Base-by-base conservation (phyloP, 2,329 filamentous ascomycete genomes). In the Fusarium haematococcum region DNA sequence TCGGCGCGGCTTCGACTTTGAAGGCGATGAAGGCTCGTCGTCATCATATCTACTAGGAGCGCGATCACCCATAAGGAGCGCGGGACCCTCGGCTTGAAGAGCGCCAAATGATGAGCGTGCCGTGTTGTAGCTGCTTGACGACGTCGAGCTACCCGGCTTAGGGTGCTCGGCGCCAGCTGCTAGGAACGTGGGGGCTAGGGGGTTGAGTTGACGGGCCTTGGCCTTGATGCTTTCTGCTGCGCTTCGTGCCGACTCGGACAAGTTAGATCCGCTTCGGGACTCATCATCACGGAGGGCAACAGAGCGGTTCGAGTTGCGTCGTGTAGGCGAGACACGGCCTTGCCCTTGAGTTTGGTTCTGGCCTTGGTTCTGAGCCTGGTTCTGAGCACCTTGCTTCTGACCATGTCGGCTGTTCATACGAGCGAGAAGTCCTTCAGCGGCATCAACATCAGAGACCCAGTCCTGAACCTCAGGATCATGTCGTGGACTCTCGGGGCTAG, bases 401-500 rank as follows among this genome's bases (percentile, higher is more conserved):
- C 72, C 73, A 57, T 67, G 60, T 5, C 77, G 72, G 23, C 80
- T 80, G 52, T 83, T 82, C 78, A 86, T 84, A 56, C 84, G 85
- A 3, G 85, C 82, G 20, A 90, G 82, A 10, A 91, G 81, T 2
- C 86, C 84, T 69, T 90, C 88, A 1, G 87, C 86, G 3, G 86
- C 87, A 69, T 90, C 88, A 2, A 90, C 84, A 39, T 90, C 88
- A 0, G 86, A 85, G 54, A 89, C 88, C 89, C 89, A 91, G 70
- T 88, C 87, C 65, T 88, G 87, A 3, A 91, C 88, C 35, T 90
- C 89, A 0, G 86, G 86, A 73, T 91, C 87, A 43, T 79, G 77
- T 35, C 80, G 76, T 5, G 76, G 79, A 23, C 74, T 76, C n/a
- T 88, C 85, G 1, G 85, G 84, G 63, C 83, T 86, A 1, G 85